Conservation (phyloP, 257 asterid genomes). For the Lithospermum erythrorhizon region DNA sequence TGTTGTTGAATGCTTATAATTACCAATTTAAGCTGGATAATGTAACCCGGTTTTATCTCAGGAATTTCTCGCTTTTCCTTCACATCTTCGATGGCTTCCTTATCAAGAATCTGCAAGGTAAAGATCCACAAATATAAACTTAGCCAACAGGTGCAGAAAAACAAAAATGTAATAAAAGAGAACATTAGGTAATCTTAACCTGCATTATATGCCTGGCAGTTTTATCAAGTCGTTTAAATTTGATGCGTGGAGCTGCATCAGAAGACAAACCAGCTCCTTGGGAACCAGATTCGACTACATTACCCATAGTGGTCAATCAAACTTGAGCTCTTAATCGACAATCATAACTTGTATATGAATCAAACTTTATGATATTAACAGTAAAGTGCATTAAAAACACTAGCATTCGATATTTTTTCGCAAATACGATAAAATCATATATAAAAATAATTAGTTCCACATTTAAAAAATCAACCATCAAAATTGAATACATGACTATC, state of each 20-base stretch:
- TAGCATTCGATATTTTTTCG: no score
- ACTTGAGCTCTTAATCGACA: no score
- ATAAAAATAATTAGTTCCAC: no score
- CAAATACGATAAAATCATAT: no score
- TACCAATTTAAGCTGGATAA: constrained; percentile 91
- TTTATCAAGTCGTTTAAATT: constrained; percentile 91
- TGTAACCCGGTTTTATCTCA: constrained; percentile 81
- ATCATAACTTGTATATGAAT: no score
- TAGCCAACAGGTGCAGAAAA: not conserved
- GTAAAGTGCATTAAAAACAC: no score
- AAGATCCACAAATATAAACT: not conserved
- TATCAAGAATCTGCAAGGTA: constrained; percentile 67
- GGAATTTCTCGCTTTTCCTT: constrained; percentile 64
- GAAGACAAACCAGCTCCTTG: constrained; percentile 13
- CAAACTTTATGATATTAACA: no score
- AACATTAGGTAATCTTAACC: constrained; percentile 23
- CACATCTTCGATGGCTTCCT: constrained; percentile 85
- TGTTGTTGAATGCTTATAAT: not conserved
- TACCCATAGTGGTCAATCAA: constrained; percentile 15
- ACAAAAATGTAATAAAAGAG: not conserved
- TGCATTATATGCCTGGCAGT: constrained; percentile 95
- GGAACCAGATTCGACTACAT: constrained; percentile 23
- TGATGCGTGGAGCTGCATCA: constrained; percentile 47
- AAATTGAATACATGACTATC: no score
- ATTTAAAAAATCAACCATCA: no score